Base-by-base conservation (phyloP, 176 grass and related monocot species). In the Oryza glaberrima region DNA sequence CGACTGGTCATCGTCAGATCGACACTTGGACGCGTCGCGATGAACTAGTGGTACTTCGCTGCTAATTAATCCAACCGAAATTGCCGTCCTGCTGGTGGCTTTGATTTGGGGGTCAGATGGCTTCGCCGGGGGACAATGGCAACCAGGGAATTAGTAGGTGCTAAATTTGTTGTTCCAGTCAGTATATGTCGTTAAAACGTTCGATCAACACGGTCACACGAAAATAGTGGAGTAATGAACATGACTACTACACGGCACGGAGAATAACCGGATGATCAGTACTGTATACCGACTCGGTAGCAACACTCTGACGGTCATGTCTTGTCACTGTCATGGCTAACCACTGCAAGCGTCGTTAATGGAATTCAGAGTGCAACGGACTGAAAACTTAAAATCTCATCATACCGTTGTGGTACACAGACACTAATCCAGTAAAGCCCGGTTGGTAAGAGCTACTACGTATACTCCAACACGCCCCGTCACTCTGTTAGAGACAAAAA, bases 61-160 rank as follows among this genome's bases (percentile, higher is more conserved):
- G 60, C 72, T 60, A 82, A 82, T 83, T 75, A 47, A 83, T 40
- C 58, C 41, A 83, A 75, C 70, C 19, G 4, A 83, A 75, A 7
- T 23, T 22, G 8, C 60, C 20, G 44, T 38, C 64, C 81, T 2
- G 22, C 12, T 25, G 5, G 80, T 48, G 69, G 76, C 65, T 86
- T 76, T 72, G 78, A 79, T 82, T 83, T 23, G 40, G 1, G 46
- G 46, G 38, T 26, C 22, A 43, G 47, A 69, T 83, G 88, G 47
- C 84, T 78, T 83, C 54, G 14, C 32, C 47, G 41, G 26, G 48
- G 69, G 68, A 74, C 63, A 67, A 83, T 74, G 28, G 2, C 36
- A 61, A 41, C 20, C 17, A 32, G 5, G 10, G 44, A 30, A n/a
- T 44, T 34, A 6, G 52, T 32, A 6, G 52, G 19, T n/a, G 80